Conservation (phyloP, 2,329 filamentous ascomycete genomes). For the Sclerotiophoma versabilis region DNA sequence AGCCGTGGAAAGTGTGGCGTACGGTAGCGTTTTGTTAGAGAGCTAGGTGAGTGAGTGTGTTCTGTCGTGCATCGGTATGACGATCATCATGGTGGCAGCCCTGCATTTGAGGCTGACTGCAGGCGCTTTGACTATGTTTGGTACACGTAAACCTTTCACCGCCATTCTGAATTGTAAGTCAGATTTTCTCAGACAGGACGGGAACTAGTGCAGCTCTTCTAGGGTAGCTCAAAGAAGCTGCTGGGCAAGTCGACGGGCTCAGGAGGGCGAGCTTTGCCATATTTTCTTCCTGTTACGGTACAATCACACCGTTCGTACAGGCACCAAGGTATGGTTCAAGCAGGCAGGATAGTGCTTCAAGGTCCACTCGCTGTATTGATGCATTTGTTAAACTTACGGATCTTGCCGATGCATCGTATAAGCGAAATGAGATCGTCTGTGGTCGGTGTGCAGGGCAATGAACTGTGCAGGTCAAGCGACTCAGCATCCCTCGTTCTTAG, state of each 20-base stretch:
- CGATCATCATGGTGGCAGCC: conserved; percentile 4
- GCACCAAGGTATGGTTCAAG: not conserved
- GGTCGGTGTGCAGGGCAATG: not conserved
- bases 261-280: not conserved
- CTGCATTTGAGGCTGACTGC: conserved; percentile 15
- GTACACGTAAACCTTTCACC: conserved; percentile 18
- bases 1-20: not conserved
- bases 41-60: not conserved
- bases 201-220: not conserved
- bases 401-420: not conserved
- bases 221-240: not conserved
- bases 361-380: not conserved
- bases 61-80: conserved; percentile 5
- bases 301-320: not conserved
- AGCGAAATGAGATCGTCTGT: not conserved
- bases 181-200: not conserved
- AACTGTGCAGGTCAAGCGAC: conserved; percentile 1
- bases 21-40: not conserved
- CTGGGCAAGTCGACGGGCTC: not conserved
- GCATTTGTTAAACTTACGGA: not conserved
- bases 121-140: conserved; percentile 11
- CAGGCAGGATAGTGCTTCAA: not conserved
- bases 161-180: conserved; percentile 2
- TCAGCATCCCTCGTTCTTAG: not conserved
- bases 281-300: not conserved